Evolutionary conservation across 257 asterid species (phyloP), one percentile per base, ranked within the genome.

Genomic region (Nicotiana tomentosiformis): DNA sequence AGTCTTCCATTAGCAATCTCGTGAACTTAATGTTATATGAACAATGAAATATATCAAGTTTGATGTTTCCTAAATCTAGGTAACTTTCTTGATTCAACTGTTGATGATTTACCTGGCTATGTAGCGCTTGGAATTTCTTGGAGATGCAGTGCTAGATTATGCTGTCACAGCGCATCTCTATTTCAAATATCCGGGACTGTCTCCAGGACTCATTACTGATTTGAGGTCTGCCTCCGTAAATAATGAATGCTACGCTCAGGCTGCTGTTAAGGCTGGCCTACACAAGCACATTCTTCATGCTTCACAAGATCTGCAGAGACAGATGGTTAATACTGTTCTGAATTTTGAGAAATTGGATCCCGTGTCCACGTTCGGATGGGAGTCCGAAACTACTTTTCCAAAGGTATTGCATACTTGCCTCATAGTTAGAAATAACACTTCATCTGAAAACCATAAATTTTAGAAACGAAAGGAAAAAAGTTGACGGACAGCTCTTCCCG

Each of bases 141-240:
- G 99, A 70, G 99, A 95, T 85, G 95, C 98, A 0, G 94, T 93
- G 83, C 86, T 94, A 1, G 99, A 95, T 84, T 93, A 91, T 81
- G 82, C 91, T 1, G 89, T 95, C 11, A 92, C 98, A 1, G 53
- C 77, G 77, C 88, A 93, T 82, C 92, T 94, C 7, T 95, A 90
- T 83, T 39, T 57, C 7, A 82, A 87, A 62, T 80, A 93, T 85
- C 96, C 94, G 0, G 92, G 90, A 35, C 81, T 91, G 5, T 89
- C 97, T 58, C 98, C 98, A 0, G 97, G 96, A 15, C 81, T 90
- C 37, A 87, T 95, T 57, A 95, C 99, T 2, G 96, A 95, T 89
- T 88, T 95, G 23, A 89, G 99, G 82, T 93, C 99, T 0, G 93
- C 97, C n/a, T 93, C 98, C 3, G 98, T 93, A 74, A 94, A 94